These are phyloP conservation scores for Takashimella koratensis DNA, from an alignment of 1,284 basidiomycete genomes.

Conservation along the genomic window DNA sequence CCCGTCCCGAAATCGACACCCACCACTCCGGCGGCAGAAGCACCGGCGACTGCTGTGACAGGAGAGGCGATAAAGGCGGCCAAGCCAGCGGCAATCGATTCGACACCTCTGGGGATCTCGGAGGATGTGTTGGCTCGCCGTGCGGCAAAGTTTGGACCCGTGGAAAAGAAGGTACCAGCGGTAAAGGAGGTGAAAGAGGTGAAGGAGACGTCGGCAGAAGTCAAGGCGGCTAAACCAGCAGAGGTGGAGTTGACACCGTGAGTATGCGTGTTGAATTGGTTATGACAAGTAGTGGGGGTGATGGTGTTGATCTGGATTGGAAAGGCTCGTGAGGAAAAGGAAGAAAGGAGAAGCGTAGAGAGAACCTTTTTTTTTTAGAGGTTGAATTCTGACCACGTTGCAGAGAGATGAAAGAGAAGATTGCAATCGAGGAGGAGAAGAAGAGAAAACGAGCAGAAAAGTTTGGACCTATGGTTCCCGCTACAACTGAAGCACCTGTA, in stretches of 20 bases:
- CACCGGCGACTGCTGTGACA: constrained; percentile 9
- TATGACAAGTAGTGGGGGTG: too few relatives aligned
- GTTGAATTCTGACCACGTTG: neutral
- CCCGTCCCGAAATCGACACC: constrained; percentile 1
- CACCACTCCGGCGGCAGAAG: neutral
- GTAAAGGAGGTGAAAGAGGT: neutral
- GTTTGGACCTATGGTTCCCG: too few relatives aligned
- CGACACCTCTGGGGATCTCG: constrained; percentile 27
- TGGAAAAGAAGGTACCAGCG: constrained; percentile 32
- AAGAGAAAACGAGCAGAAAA: constrained; percentile 51
- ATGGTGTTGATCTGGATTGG: too few relatives aligned
- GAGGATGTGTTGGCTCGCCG: constrained; percentile 41
- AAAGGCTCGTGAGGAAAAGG: too few relatives aligned
- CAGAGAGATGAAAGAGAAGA: constrained; percentile 35
- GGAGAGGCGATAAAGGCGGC: constrained; percentile 5
- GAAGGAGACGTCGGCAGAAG: constrained; percentile 10
- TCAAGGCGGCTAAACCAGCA: constrained; percentile 9
- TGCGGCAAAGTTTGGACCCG: constrained; percentile 44
- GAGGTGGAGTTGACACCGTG: constrained; percentile 35
- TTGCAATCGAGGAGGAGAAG: constrained; percentile 49
- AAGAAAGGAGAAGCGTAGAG: neutral
- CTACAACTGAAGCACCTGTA: too few relatives aligned
- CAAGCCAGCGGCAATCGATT: constrained; percentile 34
- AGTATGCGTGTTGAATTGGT: constrained; percentile 8
- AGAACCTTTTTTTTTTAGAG: neutral